phyloP scores from a whole-genome alignment of 73 alveolate species.

The Tetrahymena borealis region DNA sequence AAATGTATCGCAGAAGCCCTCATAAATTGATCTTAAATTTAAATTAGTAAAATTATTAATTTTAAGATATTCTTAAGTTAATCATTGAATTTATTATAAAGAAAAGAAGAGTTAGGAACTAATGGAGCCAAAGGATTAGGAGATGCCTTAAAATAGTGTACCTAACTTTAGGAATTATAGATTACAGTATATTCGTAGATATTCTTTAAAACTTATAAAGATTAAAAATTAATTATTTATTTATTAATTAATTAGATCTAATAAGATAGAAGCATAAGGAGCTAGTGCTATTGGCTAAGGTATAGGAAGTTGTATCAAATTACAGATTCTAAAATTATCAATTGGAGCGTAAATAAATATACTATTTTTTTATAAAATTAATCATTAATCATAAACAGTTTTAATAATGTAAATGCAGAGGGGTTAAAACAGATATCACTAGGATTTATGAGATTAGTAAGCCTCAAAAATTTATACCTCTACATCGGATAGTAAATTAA shows the following conservation, averaged over 20 bases:
- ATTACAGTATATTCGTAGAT: neutral
- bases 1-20: no score
- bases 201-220: neutral
- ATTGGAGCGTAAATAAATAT: neutral
- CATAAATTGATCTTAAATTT: no score
- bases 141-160: neutral
- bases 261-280: neutral
- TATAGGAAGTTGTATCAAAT: neutral
- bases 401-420: neutral
- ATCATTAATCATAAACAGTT: neutral
- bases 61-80: no score
- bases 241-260: neutral
- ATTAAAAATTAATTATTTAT: neutral
- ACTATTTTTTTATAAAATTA: neutral
- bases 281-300: neutral
- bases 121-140: neutral
- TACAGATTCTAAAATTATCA: neutral
- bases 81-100: neutral
- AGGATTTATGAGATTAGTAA: neutral
- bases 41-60: no score
- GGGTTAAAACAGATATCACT: neutral
- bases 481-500: neutral
- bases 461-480: neutral
- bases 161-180: neutral
- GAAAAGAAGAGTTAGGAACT: neutral